phyloP scores from a whole-genome alignment of 2,329 filamentous ascomycete species.

The Ceratocystis alfenasii region DNA sequence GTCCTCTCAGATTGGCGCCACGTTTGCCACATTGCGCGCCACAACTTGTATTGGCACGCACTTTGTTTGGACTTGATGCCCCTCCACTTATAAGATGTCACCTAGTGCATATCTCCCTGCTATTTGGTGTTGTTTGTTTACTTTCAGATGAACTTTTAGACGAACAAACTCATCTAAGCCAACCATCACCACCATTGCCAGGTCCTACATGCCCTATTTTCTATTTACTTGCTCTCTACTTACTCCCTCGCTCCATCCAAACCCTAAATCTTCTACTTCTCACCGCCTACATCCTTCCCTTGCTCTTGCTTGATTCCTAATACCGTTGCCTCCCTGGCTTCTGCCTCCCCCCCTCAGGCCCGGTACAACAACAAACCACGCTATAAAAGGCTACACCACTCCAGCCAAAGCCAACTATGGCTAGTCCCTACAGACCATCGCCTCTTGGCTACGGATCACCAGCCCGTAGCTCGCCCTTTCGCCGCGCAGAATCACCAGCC shows the following conservation, averaged over 20 bases:
- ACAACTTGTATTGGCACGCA: not conserved
- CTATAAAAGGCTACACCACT: not conserved
- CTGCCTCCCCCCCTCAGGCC: not conserved
- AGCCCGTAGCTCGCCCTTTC: conserved; percentile 51
- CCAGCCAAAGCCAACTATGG: conserved; percentile 7
- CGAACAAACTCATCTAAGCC: not conserved
- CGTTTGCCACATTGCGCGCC: not conserved
- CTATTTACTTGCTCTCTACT: not conserved
- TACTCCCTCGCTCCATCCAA: not conserved
- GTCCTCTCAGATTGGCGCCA: not conserved
- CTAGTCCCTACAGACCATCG: conserved; percentile 50
- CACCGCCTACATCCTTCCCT: not conserved
- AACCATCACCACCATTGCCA: not conserved
- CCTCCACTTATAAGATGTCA: not conserved
- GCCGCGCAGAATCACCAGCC: conserved; percentile 48
- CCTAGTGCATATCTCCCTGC: not conserved
- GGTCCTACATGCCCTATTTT: not conserved
- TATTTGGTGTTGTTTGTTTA: not conserved
- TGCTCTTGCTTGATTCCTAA: conserved; percentile 1
- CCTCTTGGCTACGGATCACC: conserved; percentile 59
- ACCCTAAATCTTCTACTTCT: not conserved
- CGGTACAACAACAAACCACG: not conserved
- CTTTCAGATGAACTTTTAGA: not conserved
- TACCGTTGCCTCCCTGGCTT: conserved; percentile 2
- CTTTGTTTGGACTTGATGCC: not conserved